A percentile compares a stretch with the other conserved stretches of the same genome.
These are phyloP conservation scores for Ramaria rubella DNA, from an alignment of 768 basidiomycete genomes.

Conservation along the genomic window DNA sequence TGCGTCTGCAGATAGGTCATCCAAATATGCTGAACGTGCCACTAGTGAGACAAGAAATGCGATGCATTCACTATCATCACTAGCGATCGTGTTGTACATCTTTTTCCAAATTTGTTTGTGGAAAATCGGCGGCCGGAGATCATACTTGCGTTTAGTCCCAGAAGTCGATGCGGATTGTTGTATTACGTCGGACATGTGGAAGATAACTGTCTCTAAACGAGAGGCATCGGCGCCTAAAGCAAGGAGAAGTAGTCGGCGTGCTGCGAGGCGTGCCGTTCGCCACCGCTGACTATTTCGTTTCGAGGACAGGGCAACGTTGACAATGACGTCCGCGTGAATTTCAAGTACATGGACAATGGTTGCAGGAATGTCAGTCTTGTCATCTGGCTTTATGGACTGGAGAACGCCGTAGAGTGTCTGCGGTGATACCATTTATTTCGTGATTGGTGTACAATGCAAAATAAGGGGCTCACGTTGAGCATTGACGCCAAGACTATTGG, in stretches of 20 bases:
- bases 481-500: conserved; percentile 56
- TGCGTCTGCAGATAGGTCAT: conserved; percentile 47
- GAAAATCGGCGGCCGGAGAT: conserved; percentile 26
- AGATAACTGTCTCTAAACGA: background rate
- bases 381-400: background rate
- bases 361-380: background rate
- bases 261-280: conserved; percentile 28
- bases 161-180: background rate
- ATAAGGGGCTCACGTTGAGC: conserved; percentile 46
- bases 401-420: conserved; percentile 1
- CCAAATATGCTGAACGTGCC: conserved; percentile 59
- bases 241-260: conserved; percentile 32
- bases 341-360: conserved; percentile 37
- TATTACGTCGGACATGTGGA: conserved; percentile 1
- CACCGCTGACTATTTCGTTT: conserved; percentile 30
- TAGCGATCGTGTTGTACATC: conserved; percentile 52
- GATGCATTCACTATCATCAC: conserved; percentile 52
- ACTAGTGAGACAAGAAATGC: conserved; percentile 52
- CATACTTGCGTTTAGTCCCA: background rate
- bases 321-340: conserved; percentile 44
- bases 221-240: conserved; percentile 10
- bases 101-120: conserved; percentile 63
- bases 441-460: background rate
- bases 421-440: too few species aligned
- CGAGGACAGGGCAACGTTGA: conserved; percentile 37